Evolutionary conservation across 768 basidiomycete genomes (phyloP), one percentile per base, ranked within the genome.

Genomic region (Tephrocybe sp.): DNA sequence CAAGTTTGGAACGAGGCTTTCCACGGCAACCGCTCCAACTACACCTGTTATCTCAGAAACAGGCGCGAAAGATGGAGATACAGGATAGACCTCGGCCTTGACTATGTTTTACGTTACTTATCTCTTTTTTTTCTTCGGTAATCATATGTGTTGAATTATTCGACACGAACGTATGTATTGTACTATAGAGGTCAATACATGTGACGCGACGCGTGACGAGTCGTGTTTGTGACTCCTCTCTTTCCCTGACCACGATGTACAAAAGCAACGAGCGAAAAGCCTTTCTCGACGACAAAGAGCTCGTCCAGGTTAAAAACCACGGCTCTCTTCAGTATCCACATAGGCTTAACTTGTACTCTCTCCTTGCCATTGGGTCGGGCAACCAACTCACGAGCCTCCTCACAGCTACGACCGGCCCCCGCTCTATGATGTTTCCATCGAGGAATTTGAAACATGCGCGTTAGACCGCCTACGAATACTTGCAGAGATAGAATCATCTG

Each of bases 361-460:
- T 19, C 42, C 29, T 41, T 16, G 43, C 15, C 40, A 45, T 19
- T 30, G 27, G 42, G 22, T 33, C 47, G 37, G 37, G 12, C 16
- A 16, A 18, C 37, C 47, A 53, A 37, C 52, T 57, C 45, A 49
- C 42, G 45, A 33, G 15, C 29, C 38, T 18, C 15, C 47, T 18
- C 22, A 9, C 46, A 97, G 94, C 67, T 98, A 99, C 62, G 87
- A 94, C 57, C 70, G 63, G 15, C 91, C 94, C 18, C 97, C 97
- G 16, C 66, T 78, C 13, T 85, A 84, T 48, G 93, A 98, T 60
- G 86, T 98, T 16, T 93, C 93, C 1, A 74, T 98, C 15, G 97
- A 98, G 64, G 90, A 97, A 55, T 99, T 99, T 57, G 97, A 99
- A 64, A 84, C 78, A 2, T 90, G 79, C 62, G 97, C 97, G 0